phyloP scores from a whole-genome alignment of 805 yeast genomes.

The Candida qinlingensis region DNA sequence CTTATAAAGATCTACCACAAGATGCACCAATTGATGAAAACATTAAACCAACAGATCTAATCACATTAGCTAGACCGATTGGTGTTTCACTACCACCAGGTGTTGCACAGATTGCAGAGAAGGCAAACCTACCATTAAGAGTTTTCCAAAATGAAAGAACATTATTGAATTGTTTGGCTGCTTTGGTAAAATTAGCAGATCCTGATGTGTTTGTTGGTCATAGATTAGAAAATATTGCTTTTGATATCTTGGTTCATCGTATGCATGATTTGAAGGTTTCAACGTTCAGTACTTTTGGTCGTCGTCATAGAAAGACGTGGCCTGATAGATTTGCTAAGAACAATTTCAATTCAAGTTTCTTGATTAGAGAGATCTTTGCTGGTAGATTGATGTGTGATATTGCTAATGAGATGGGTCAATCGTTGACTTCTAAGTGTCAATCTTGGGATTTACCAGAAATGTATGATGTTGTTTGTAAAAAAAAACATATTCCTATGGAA shows the following conservation, averaged over 20 bases:
- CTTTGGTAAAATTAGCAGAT: constrained; percentile 63
- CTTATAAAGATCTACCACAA: constrained; percentile 63
- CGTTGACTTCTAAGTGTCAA: constrained; percentile 85
- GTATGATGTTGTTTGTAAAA: constrained; percentile 74
- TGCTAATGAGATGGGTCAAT: constrained; percentile 92
- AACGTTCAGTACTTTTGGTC: constrained; percentile 79
- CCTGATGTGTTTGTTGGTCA: constrained; percentile 93
- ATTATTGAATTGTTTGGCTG: constrained; percentile 68
- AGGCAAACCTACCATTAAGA: constrained; percentile 46
- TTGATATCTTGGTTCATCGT: constrained; percentile 78
- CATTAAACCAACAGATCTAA: constrained; percentile 50
- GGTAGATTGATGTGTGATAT: constrained; percentile 91
- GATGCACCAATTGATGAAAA: constrained; percentile 69
- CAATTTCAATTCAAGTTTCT: constrained; percentile 44
- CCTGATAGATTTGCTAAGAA: constrained; percentile 65
- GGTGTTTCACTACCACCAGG: constrained; percentile 75
- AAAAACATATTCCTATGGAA: constrained; percentile 57
- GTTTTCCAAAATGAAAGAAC: constrained; percentile 70
- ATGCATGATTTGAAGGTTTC: constrained; percentile 68
- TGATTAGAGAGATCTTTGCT: constrained; percentile 64
- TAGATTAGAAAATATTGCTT: constrained; percentile 67
- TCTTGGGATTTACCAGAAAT: constrained; percentile 92
- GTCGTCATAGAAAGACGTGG: constrained; percentile 72
- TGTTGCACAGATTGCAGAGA: constrained; percentile 53
- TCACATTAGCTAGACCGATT: constrained; percentile 78